Conservation (phyloP, 257 asterid genomes). For the Fraxinus excelsior region DNA sequence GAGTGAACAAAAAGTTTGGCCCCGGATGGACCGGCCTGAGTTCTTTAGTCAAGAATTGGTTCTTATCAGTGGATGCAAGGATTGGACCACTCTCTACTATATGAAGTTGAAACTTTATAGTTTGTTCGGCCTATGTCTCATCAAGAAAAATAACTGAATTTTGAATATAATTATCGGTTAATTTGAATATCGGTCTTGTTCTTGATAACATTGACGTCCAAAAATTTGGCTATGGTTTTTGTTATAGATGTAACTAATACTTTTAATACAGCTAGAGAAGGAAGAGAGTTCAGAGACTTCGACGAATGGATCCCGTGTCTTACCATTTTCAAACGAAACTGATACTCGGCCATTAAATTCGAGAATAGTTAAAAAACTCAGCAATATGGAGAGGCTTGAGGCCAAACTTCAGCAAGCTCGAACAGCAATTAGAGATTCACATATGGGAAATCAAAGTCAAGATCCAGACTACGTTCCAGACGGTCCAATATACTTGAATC, state of each 20-base stretch:
- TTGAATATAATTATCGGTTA: too few species aligned
- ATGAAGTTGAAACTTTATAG: too few species aligned
- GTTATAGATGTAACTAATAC: not conserved
- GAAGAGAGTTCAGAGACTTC: conserved; percentile 31
- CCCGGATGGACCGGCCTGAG: not conserved
- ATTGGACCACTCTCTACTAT: too few species aligned
- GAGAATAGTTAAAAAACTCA: conserved; percentile 31
- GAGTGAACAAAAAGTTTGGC: not conserved
- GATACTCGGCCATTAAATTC: conserved; percentile 35
- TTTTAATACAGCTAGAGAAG: conserved; percentile 29
- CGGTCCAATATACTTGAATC: conserved; percentile 74
- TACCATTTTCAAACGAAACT: conserved; percentile 36
- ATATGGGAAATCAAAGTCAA: conserved; percentile 26
- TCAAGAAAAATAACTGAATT: too few species aligned
- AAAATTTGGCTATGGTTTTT: not conserved
- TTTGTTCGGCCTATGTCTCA: too few species aligned
- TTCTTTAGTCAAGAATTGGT: too few species aligned
- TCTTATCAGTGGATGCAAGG: too few species aligned
- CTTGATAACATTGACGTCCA: not conserved
- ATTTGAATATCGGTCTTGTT: not conserved
- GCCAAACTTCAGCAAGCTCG: conserved; percentile 64
- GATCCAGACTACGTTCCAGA: conserved; percentile 67
- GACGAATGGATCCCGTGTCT: conserved; percentile 23
- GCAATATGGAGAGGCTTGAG: conserved; percentile 58
- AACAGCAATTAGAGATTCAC: conserved; percentile 49